These are phyloP conservation scores for Verruconis gallopava DNA, from an alignment of 2,329 filamentous ascomycete species.

Conservation along the genomic window DNA sequence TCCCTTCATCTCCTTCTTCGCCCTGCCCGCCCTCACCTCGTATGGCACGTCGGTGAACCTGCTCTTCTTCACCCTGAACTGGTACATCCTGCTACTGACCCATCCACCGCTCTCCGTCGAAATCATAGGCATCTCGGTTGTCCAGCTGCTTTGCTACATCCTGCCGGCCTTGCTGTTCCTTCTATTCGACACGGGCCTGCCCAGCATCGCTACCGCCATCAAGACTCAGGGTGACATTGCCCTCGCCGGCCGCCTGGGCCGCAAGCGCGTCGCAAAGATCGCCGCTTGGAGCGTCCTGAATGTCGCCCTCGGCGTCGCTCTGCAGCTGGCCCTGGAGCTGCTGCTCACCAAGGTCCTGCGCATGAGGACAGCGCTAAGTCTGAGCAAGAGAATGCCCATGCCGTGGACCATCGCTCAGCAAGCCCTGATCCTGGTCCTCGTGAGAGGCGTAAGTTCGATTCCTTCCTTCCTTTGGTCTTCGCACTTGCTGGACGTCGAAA, in stretches of 20 bases:
- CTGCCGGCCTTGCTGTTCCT: conserved; percentile 8
- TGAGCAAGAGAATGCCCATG: conserved; percentile 47
- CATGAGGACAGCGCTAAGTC: conserved; percentile 42
- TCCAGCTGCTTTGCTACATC: conserved; percentile 7
- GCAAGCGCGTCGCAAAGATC: conserved; percentile 8
- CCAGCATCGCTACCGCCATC: conserved; percentile 4
- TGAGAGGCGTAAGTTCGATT: conserved; percentile 39
- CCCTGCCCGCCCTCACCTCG: conserved; percentile 25
- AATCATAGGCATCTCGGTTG: conserved; percentile 2
- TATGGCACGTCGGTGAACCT: conserved; percentile 17
- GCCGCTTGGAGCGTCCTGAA: conserved; percentile 7
- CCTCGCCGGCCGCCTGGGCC: conserved; percentile 4
- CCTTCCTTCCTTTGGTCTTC: not conserved
- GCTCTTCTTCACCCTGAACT: conserved; percentile 12
- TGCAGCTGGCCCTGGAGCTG: conserved; percentile 43
- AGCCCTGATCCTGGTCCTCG: conserved; percentile 37
- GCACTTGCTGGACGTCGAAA: not conserved
- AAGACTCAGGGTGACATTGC: conserved; percentile 10
- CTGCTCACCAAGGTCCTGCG: conserved; percentile 40
- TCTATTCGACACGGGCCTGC: conserved; percentile 7
- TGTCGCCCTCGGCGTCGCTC: conserved; percentile 6
- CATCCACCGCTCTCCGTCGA: conserved; percentile 10
- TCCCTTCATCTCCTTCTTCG: conserved; percentile 10
- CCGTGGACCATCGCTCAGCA: conserved; percentile 49
- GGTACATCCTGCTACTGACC: conserved; percentile 10